Evolutionary conservation across 148 eudicot genomes (phyloP).

Genomic region (Linanthus parryae): DNA sequence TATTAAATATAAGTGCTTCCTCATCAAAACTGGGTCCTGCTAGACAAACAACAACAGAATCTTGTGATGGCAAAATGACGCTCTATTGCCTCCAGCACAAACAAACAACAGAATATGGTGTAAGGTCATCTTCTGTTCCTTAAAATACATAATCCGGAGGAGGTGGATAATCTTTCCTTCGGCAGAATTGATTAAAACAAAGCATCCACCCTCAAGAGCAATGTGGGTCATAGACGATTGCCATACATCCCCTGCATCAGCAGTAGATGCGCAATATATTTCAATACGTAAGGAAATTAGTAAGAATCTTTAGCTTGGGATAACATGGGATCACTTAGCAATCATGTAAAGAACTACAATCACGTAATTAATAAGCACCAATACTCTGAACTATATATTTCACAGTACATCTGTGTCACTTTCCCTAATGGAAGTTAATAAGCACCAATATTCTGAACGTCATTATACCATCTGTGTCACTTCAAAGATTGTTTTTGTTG

Average conservation of each 20-base stretch:
- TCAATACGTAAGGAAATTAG: slow-evolving; percentile 95
- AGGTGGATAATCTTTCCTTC: slow-evolving; percentile 88
- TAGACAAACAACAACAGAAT: slow-evolving; percentile 62
- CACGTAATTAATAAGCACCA: too few species aligned
- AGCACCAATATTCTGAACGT: too few species aligned
- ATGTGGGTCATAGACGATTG: slow-evolving; percentile 97
- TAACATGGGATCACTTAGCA: too few species aligned
- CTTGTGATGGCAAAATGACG: slow-evolving; percentile 87
- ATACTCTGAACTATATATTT: too few species aligned
- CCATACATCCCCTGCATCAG: slow-evolving; percentile 85
- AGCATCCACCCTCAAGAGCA: slow-evolving; percentile 96
- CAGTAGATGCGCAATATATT: slow-evolving; percentile 96
- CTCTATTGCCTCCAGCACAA: slow-evolving; percentile 96
- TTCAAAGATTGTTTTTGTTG: too few species aligned
- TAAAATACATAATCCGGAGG: slow-evolving; percentile 72
- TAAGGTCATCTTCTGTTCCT: slow-evolving; percentile 65
- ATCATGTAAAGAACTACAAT: too few species aligned
- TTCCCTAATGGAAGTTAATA: too few species aligned
- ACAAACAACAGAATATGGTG: slow-evolving; percentile 87
- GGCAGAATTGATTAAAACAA: slow-evolving; percentile 82
- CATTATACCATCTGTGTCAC: too few species aligned
- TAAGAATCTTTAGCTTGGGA: too few species aligned
- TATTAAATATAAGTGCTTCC: slow-evolving; percentile 88
- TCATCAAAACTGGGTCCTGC: slow-evolving; percentile 93
- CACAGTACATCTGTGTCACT: too few species aligned